Conservation (phyloP, 2,329 filamentous ascomycete genomes). For the Calonectria hawksworthii region DNA sequence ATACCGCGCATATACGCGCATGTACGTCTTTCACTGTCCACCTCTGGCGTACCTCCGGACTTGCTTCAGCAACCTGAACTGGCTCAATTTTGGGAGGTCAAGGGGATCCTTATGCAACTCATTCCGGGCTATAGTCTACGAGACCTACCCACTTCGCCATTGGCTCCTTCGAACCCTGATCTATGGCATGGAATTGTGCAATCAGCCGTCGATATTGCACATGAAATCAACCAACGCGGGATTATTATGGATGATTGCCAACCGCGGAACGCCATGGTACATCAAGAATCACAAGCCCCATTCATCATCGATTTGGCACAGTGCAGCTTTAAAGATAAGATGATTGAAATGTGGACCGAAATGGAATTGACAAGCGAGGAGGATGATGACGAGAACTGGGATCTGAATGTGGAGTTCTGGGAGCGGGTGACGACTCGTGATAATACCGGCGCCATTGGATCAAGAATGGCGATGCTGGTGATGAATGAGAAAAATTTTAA, state of each 20-base stretch:
- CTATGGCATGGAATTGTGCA: slow-evolving; percentile 10
- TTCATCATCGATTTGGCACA: slow-evolving; percentile 22
- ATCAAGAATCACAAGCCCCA: slow-evolving; percentile 3
- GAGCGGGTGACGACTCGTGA: not conserved
- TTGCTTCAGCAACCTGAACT: not conserved
- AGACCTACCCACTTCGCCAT: not conserved
- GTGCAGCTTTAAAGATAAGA: slow-evolving; percentile 10
- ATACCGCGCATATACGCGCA: slow-evolving; percentile 14
- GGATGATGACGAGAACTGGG: not conserved
- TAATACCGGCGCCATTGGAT: slow-evolving; percentile 9
- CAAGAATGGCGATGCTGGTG: not conserved
- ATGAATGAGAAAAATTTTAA: not conserved
- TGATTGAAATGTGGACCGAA: slow-evolving; percentile 2
- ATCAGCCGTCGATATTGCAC: slow-evolving; percentile 10
- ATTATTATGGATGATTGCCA: slow-evolving; percentile 12
- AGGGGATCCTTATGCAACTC: slow-evolving; percentile 11
- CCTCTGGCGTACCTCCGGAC: not conserved
- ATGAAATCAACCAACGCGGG: slow-evolving; percentile 19
- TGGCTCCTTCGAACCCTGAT: not conserved
- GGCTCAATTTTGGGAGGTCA: not conserved
- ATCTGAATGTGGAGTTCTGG: slow-evolving; percentile 15
- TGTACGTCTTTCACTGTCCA: slow-evolving; percentile 1
- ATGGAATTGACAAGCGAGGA: not conserved
- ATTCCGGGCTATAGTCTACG: slow-evolving; percentile 12
- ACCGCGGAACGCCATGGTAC: slow-evolving; percentile 17